Conservation (phyloP, 176 grass and related monocot species). For the Elymus sibiricus region DNA sequence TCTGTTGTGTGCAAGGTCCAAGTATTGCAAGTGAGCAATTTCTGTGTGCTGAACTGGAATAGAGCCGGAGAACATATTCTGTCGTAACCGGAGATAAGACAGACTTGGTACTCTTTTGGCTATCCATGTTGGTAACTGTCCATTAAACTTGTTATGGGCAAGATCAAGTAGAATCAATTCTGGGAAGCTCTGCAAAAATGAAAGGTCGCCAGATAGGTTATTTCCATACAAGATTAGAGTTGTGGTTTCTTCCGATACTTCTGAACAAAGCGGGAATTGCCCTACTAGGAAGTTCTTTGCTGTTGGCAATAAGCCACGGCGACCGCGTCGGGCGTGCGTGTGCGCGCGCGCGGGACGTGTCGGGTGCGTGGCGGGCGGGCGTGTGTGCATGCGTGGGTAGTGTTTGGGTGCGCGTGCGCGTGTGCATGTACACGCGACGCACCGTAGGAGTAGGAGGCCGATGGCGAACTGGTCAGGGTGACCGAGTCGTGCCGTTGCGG, state of each 20-base stretch:
- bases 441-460: too few species aligned
- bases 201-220: background rate
- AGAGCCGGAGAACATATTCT: background rate
- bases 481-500: too few species aligned
- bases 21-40: background rate
- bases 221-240: background rate
- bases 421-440: too few species aligned
- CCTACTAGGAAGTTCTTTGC: background rate
- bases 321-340: too few species aligned
- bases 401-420: too few species aligned
- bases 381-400: too few species aligned
- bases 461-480: too few species aligned
- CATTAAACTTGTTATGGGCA: background rate
- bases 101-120: background rate
- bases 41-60: background rate
- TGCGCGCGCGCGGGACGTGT: too few species aligned
- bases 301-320: too few species aligned
- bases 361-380: too few species aligned
- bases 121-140: background rate
- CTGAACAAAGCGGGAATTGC: background rate
- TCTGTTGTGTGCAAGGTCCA: background rate
- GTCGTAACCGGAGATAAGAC: background rate
- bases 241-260: background rate
- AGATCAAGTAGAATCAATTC: background rate
- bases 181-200: background rate